These are phyloP conservation scores for Yamadazyma sp. DNA, from an alignment of 1,139 yeast species.

Conservation along the genomic window DNA sequence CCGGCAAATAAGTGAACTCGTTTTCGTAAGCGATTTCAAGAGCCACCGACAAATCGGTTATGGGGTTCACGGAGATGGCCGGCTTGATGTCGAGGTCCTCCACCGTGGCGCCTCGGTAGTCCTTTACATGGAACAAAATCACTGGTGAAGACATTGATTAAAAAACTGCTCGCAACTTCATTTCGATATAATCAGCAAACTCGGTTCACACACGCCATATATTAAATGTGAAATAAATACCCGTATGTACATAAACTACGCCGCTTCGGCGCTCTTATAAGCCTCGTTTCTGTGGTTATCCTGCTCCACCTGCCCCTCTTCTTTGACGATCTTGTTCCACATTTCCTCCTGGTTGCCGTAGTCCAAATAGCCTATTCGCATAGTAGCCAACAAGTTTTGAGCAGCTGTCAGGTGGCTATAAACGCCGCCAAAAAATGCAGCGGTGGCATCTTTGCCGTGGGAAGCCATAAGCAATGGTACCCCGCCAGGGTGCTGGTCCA, in stretches of 20 bases:
- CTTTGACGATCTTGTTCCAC: constrained; percentile 59
- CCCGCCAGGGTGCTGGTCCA: constrained; percentile 76
- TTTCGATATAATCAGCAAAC: no score
- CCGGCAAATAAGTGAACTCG: constrained; percentile 59
- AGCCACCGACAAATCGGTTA: constrained; percentile 49
- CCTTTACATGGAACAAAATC: constrained; percentile 31
- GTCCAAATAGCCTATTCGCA: constrained; percentile 72
- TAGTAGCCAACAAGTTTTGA: constrained; percentile 65
- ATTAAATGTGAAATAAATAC: not conserved
- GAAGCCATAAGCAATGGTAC: constrained; percentile 57
- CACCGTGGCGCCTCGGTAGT: constrained; percentile 55
- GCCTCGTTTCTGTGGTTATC: constrained; percentile 23
- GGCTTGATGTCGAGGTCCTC: constrained; percentile 65
- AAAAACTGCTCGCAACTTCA: not conserved
- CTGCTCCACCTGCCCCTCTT: constrained; percentile 38
- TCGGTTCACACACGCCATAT: not conserved
- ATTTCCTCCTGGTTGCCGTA: constrained; percentile 84
- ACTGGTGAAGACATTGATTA: constrained; percentile 2
- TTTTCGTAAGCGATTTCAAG: constrained; percentile 53
- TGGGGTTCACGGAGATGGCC: constrained; percentile 56
- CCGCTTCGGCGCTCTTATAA: constrained; percentile 48
- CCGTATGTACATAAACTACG: no score
- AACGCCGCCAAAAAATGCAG: constrained; percentile 74
- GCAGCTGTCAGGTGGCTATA: constrained; percentile 77
- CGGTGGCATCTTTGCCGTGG: constrained; percentile 71